These are phyloP conservation scores for Salvia splendens DNA, from an alignment of 257 asterid genomes.

Conservation along the genomic window DNA sequence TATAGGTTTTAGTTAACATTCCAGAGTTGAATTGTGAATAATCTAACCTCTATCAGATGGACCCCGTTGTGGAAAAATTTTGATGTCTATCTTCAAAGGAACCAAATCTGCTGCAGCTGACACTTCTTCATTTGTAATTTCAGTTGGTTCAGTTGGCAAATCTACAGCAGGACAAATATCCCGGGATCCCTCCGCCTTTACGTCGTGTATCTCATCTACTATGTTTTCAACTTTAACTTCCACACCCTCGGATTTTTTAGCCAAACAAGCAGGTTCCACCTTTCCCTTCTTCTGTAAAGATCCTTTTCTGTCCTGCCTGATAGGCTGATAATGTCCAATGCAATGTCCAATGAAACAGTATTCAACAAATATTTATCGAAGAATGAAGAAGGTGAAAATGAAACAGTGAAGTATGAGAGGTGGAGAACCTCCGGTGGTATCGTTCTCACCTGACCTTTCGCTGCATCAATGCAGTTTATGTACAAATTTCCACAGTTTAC, in stretches of 20 bases:
- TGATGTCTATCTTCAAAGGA: slow-evolving; percentile 33
- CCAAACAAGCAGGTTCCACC: slow-evolving; percentile 44
- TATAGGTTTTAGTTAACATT: neutral
- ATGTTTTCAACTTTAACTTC: slow-evolving; percentile 35
- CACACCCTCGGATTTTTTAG: slow-evolving; percentile 37
- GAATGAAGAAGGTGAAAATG: neutral
- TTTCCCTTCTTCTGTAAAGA: slow-evolving; percentile 49
- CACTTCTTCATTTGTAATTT: slow-evolving; percentile 25
- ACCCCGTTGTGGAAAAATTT: slow-evolving; percentile 27
- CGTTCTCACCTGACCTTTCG: slow-evolving; percentile 54
- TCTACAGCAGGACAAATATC: slow-evolving; percentile 33
- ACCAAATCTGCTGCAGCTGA: slow-evolving; percentile 36
- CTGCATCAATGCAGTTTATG: slow-evolving; percentile 48
- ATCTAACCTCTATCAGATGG: slow-evolving; percentile 45
- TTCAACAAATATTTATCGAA: slow-evolving; percentile 8
- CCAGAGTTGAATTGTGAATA: slow-evolving; percentile 10
- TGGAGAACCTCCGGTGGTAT: slow-evolving; percentile 11
- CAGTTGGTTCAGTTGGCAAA: slow-evolving; percentile 36
- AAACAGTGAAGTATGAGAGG: slow-evolving; percentile 11
- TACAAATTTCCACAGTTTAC: slow-evolving; percentile 50
- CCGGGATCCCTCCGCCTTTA: slow-evolving; percentile 40
- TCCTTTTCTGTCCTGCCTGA: slow-evolving; percentile 44
- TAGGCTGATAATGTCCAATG: slow-evolving; percentile 33
- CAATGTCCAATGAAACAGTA: slow-evolving; percentile 14
- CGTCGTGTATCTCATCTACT: slow-evolving; percentile 32